Conservation (phyloP, 345 rosid genomes). For the Triadica sebifera region DNA sequence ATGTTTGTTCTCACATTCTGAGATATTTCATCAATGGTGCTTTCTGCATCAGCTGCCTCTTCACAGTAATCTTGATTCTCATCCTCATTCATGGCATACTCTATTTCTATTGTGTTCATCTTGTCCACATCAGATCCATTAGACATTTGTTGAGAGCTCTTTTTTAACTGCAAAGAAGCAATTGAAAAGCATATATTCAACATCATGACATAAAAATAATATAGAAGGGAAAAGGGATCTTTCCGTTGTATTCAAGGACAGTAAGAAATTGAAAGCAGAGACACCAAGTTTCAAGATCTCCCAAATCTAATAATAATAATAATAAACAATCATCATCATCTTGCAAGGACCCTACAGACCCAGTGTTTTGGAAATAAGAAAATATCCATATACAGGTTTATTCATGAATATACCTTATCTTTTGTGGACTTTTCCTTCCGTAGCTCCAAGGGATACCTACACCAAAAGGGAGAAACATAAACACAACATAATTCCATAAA, state of each 20-base stretch:
- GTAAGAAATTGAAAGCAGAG: background rate
- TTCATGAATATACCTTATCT: slow-evolving; percentile 58
- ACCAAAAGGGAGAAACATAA: slow-evolving; percentile 14
- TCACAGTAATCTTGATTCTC: slow-evolving; percentile 30
- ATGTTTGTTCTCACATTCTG: slow-evolving; percentile 41
- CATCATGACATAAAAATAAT: background rate
- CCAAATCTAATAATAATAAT: background rate
- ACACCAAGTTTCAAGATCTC: background rate
- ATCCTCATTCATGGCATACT: slow-evolving; percentile 33
- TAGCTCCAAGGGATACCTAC: slow-evolving; percentile 91
- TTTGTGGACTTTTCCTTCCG: slow-evolving; percentile 87
- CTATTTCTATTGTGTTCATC: slow-evolving; percentile 39
- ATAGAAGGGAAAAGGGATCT: background rate
- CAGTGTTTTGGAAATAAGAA: background rate
- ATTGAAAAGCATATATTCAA: slow-evolving; percentile 7
- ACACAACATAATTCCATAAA: background rate
- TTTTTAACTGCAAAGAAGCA: slow-evolving; percentile 54
- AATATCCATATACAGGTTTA: slow-evolving; percentile 2
- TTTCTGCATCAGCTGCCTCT: slow-evolving; percentile 43
- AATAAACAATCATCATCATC: background rate
- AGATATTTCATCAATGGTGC: slow-evolving; percentile 51
- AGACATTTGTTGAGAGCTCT: slow-evolving; percentile 44
- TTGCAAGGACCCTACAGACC: background rate
- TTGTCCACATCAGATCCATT: slow-evolving; percentile 36
- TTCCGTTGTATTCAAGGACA: background rate